Conservation (phyloP, 805 yeast genomes). For the Hanseniaspora taiwanica region DNA sequence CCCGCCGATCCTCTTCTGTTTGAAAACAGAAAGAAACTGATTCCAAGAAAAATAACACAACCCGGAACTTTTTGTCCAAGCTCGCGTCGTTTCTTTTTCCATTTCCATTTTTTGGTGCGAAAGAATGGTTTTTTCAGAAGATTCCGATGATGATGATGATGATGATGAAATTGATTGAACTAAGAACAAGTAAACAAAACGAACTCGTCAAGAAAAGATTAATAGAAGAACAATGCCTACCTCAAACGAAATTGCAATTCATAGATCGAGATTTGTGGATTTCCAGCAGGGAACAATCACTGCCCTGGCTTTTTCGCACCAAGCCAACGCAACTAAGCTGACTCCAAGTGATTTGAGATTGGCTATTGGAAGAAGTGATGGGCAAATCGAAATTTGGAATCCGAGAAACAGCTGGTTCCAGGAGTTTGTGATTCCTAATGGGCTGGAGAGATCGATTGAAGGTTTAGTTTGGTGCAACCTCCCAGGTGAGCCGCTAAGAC, state of each 20-base stretch:
- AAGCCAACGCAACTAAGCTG: slow-evolving; percentile 29
- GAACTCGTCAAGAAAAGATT: not conserved
- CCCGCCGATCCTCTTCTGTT: too few species aligned
- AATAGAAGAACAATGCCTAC: slow-evolving; percentile 27
- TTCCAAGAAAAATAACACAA: too few species aligned
- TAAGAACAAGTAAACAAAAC: not conserved
- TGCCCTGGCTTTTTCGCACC: slow-evolving; percentile 62
- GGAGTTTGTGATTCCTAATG: slow-evolving; percentile 63
- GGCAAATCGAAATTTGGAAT: slow-evolving; percentile 57
- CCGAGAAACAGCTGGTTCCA: slow-evolving; percentile 74
- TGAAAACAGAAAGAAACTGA: too few species aligned
- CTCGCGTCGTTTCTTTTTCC: too few species aligned
- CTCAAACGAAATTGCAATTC: slow-evolving; percentile 26
- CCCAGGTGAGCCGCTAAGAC: slow-evolving; percentile 42
- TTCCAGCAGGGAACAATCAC: slow-evolving; percentile 77
- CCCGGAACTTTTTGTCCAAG: too few species aligned
- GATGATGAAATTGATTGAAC: too few species aligned
- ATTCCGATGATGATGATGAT: too few species aligned
- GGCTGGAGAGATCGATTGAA: slow-evolving; percentile 74
- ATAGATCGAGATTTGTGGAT: slow-evolving; percentile 86
- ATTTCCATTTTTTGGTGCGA: too few species aligned
- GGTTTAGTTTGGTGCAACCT: slow-evolving; percentile 67
- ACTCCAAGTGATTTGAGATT: slow-evolving; percentile 50
- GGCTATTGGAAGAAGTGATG: slow-evolving; percentile 88
- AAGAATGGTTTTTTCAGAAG: too few species aligned